Evolutionary conservation across 164 flowering plant genomes (phyloP).

Genomic region (Macadamia tetraphylla): DNA sequence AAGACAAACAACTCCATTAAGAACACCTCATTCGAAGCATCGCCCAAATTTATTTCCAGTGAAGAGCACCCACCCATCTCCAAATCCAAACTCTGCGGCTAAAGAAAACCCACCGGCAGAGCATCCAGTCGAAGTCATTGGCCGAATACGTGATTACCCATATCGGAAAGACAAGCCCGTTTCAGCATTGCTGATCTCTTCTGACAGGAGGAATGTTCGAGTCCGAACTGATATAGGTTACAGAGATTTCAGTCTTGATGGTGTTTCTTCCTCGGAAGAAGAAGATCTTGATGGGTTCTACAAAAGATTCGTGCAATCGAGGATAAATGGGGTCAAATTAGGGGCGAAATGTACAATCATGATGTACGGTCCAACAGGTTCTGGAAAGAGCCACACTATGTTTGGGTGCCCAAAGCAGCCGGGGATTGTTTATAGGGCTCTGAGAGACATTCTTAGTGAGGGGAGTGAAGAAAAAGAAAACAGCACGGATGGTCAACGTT

Average conservation of each 20-base stretch:
- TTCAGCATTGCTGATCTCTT: constrained; percentile 49
- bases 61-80: constrained; percentile 39
- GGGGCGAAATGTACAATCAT: constrained; percentile 87
- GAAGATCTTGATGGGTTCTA: constrained; percentile 82
- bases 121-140: constrained; percentile 93
- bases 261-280: constrained; percentile 78
- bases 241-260: constrained; percentile 85
- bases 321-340: constrained; percentile 74
- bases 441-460: constrained; percentile 71
- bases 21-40: constrained; percentile 66
- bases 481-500: constrained; percentile 13
- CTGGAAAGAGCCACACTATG: constrained; percentile 98
- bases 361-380: constrained; percentile 99
- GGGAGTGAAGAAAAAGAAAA: constrained; percentile 33
- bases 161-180: constrained; percentile 47
- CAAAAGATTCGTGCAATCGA: constrained; percentile 65
- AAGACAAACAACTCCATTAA: constrained; percentile 24
- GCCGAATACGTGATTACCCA: constrained; percentile 66
- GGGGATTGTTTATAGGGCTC: constrained; percentile 80
- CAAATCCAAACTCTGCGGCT: constrained; percentile 31
- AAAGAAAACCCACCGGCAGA: constrained; percentile 43
- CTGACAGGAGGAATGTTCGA: constrained; percentile 42
- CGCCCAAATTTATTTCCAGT: constrained; percentile 38
- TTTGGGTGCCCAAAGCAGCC: constrained; percentile 85
- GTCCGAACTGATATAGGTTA: constrained; percentile 81